Conservation (phyloP, 2,329 filamentous ascomycete genomes). For the Calonectria pauciramosa region DNA sequence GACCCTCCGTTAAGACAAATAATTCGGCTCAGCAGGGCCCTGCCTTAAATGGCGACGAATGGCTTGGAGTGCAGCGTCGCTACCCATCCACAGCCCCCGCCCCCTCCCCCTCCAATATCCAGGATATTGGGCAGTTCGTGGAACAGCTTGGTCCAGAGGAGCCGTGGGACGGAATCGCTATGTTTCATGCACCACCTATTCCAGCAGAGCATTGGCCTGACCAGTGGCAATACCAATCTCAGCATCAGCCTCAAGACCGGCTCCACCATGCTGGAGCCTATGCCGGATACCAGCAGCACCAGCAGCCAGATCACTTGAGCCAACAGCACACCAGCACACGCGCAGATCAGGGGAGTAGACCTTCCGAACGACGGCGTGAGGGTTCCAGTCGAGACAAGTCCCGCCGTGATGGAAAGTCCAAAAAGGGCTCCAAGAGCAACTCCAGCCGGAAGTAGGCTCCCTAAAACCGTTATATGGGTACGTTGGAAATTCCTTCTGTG, state of each 20-base stretch:
- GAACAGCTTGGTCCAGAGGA: constrained; percentile 16
- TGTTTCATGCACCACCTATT: background rate
- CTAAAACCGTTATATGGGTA: background rate
- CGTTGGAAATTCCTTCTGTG: background rate
- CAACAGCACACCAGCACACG: background rate
- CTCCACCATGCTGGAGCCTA: background rate
- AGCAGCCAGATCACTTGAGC: background rate
- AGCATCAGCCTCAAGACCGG: background rate
- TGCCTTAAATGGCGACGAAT: background rate
- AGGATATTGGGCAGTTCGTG: constrained; percentile 14
- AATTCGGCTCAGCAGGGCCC: background rate
- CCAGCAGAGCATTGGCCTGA: background rate
- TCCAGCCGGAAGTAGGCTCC: constrained; percentile 3
- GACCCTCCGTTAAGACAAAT: background rate
- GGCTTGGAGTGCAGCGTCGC: constrained; percentile 22
- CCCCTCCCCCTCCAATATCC: background rate
- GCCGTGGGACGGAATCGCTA: constrained; percentile 22
- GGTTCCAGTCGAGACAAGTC: constrained; percentile 1
- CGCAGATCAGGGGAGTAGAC: constrained; percentile 11
- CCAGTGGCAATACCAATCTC: background rate
- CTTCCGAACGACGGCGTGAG: background rate
- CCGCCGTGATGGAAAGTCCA: background rate
- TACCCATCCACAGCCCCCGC: background rate
- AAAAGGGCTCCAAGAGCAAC: constrained; percentile 9
- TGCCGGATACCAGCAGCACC: background rate